Evolutionary conservation across 768 basidiomycete genomes (phyloP).

Genomic region (Tricholoma matsutake): DNA sequence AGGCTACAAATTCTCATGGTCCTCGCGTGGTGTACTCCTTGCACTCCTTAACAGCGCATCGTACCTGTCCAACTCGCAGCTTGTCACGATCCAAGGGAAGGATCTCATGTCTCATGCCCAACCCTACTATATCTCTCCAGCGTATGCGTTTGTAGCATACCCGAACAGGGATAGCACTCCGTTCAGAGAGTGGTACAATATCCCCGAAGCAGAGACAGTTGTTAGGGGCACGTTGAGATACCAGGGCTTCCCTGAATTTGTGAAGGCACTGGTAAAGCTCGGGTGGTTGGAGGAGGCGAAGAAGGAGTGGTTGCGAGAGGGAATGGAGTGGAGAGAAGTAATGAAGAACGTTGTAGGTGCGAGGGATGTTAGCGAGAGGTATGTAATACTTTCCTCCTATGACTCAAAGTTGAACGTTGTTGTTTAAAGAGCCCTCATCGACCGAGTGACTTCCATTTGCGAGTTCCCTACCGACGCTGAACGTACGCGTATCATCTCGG

Average conservation of each 20-base stretch:
- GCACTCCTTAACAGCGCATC: conserved; percentile 90
- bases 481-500: conserved; percentile 77
- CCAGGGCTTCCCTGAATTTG: conserved; percentile 96
- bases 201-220: conserved; percentile 91
- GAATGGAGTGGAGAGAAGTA: conserved; percentile 81
- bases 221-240: conserved; percentile 92
- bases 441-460: conserved; percentile 66
- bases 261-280: conserved; percentile 80
- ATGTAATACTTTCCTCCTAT: conserved; percentile 4
- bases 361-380: conserved; percentile 68
- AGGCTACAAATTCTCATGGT: conserved; percentile 99
- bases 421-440: conserved; percentile 60
- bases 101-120: conserved; percentile 90
- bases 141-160: conserved; percentile 94
- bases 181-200: conserved; percentile 88
- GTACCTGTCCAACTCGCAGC: conserved; percentile 65
- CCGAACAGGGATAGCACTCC: conserved; percentile 93
- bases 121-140: conserved; percentile 93
- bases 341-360: conserved; percentile 74
- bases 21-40: conserved; percentile 91
- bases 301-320: conserved; percentile 75
- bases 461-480: conserved; percentile 72
- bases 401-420: background rate
- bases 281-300: conserved; percentile 78
- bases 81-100: conserved; percentile 64